Conservation (phyloP, 169 alveolate species). For the Cryptosporidium meleagridis region DNA sequence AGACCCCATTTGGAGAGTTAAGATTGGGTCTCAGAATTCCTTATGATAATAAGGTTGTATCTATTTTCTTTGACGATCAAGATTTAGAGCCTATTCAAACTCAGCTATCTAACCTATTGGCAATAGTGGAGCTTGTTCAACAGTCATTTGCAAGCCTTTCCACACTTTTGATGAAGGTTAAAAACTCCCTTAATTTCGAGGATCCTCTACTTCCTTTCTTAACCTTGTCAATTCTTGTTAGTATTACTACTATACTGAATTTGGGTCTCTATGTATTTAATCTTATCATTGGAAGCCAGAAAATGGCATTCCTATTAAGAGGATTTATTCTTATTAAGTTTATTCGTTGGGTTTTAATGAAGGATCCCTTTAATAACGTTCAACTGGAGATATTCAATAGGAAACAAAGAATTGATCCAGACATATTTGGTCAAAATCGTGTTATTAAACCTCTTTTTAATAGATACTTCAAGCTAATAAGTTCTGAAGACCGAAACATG, state of each 20-base stretch:
- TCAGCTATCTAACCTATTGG: slow-evolving; percentile 30
- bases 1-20: slow-evolving; percentile 72
- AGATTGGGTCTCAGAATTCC: slow-evolving; percentile 50
- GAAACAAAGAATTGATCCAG: neutral
- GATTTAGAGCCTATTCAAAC: slow-evolving; percentile 64
- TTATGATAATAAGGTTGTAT: slow-evolving; percentile 48
- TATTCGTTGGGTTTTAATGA: neutral
- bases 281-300: neutral
- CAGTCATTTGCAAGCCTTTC: slow-evolving; percentile 36
- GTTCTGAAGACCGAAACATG: slow-evolving; percentile 29
- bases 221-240: slow-evolving; percentile 1
- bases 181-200: slow-evolving; percentile 61
- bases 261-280: neutral
- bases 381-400: slow-evolving; percentile 53
- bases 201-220: slow-evolving; percentile 47
- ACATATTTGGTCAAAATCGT: neutral
- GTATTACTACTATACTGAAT: neutral
- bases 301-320: neutral
- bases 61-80: slow-evolving; percentile 70
- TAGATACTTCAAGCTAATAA: slow-evolving; percentile 20
- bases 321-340: slow-evolving; percentile 3
- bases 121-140: slow-evolving; percentile 52
- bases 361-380: slow-evolving; percentile 46
- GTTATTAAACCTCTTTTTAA: neutral
- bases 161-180: slow-evolving; percentile 28